A percentile compares a stretch with the other conserved stretches of the same genome.
These are phyloP conservation scores for Elongisporangium undulatum DNA, from an alignment of 352 stramenopile species.

Conservation along the genomic window DNA sequence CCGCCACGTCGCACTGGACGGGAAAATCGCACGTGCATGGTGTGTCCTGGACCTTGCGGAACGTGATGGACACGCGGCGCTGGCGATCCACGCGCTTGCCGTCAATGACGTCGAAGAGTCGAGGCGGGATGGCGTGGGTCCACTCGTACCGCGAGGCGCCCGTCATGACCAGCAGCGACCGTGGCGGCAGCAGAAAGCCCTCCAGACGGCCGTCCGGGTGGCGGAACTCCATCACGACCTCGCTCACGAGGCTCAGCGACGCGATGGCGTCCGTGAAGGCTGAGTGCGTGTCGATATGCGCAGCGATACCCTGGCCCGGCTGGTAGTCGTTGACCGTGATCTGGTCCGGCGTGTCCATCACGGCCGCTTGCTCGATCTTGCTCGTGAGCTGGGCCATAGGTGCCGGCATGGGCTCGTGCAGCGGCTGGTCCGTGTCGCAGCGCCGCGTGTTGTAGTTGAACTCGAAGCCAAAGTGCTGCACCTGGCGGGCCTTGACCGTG, in stretches of 20 bases:
- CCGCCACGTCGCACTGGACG: constrained; percentile 54
- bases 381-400: constrained; percentile 39
- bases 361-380: constrained; percentile 34
- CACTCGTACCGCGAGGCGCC: constrained; percentile 82
- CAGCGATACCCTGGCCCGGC: constrained; percentile 83
- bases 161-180: constrained; percentile 83
- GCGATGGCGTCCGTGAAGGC: constrained; percentile 82
- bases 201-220: constrained; percentile 56
- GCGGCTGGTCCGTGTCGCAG: constrained; percentile 43
- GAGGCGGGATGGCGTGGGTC: constrained; percentile 83
- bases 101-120: constrained; percentile 85
- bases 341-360: constrained; percentile 72
- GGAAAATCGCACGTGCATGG: constrained; percentile 68
- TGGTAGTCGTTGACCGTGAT: constrained; percentile 90
- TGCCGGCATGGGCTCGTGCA: constrained; percentile 42
- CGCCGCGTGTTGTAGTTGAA: constrained; percentile 85
- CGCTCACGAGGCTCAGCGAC: constrained; percentile 69
- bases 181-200: constrained; percentile 57
- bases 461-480: constrained; percentile 87
- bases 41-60: constrained; percentile 75
- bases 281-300: constrained; percentile 87
- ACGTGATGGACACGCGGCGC: constrained; percentile 83
- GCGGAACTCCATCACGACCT: constrained; percentile 86
- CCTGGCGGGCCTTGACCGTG: constrained; percentile 75
- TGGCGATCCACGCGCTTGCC: constrained; percentile 51